phyloP scores from a whole-genome alignment of 2,329 filamentous ascomycete species.

The Apiospora aurea region DNA sequence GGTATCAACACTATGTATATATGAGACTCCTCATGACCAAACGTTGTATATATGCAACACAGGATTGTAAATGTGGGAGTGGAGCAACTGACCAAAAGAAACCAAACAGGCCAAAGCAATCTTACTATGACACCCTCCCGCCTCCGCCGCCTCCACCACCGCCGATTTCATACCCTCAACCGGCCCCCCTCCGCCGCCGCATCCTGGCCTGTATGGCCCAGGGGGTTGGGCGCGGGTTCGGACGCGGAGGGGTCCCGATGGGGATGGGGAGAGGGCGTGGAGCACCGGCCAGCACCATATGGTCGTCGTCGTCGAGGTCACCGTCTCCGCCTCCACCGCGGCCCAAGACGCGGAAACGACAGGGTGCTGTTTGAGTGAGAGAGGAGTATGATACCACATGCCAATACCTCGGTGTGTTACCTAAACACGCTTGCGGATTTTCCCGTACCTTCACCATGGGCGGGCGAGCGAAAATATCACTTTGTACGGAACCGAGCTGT shows the following conservation, averaged over 20 bases:
- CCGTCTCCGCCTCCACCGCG: background rate
- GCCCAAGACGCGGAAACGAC: conserved; percentile 34
- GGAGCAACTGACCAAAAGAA: background rate
- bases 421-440: background rate
- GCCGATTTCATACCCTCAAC: background rate
- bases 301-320: conserved; percentile 2
- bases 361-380: conserved; percentile 26
- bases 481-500: background rate
- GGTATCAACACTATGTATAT: background rate
- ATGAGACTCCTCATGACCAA: too few relatives aligned
- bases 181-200: background rate
- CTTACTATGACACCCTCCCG: conserved; percentile 28
- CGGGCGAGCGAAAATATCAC: background rate
- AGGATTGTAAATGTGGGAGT: too few relatives aligned
- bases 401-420: background rate
- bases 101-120: conserved; percentile 45
- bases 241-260: conserved; percentile 26
- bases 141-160: conserved; percentile 26
- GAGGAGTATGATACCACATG: background rate
- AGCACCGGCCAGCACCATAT: background rate
- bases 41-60: too few relatives aligned
- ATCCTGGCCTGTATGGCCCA: conserved; percentile 20
- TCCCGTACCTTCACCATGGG: background rate
- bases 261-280: conserved; percentile 28
- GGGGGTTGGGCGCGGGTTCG: conserved; percentile 29